These are phyloP conservation scores for Nephelium lappaceum DNA, from an alignment of 345 rosid species.

Conservation along the genomic window DNA sequence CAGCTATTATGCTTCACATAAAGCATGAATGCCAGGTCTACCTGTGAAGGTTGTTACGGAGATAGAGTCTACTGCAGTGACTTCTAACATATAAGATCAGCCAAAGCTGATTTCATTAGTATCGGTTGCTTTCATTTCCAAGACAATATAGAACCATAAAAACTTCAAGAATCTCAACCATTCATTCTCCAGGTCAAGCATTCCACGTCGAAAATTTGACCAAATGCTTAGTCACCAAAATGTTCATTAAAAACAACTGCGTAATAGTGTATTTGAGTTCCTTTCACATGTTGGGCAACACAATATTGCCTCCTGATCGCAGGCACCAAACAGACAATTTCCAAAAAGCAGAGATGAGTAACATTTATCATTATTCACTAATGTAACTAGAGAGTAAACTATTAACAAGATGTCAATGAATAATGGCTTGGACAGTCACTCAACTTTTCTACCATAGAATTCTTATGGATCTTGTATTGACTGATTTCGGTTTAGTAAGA, in stretches of 20 bases:
- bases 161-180: background rate
- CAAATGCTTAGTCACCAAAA: background rate
- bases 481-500: background rate
- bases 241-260: too few relatives aligned
- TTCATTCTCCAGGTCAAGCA: background rate
- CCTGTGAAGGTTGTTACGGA: background rate
- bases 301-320: background rate
- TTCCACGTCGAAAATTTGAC: background rate
- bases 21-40: background rate
- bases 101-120: background rate
- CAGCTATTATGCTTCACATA: background rate
- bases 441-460: background rate
- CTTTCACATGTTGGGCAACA: too few relatives aligned
- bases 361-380: too few relatives aligned
- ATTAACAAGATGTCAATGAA: background rate
- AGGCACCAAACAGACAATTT: background rate
- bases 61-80: too few relatives aligned
- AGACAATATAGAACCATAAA: background rate
- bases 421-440: background rate
- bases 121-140: background rate
- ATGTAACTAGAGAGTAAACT: constrained; percentile 4
- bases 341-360: background rate
- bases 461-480: background rate
- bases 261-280: too few relatives aligned
- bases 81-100: background rate